Evolutionary conservation across 495 filamentous ascomycete species (phyloP).

Genomic region (Daldinia decipiens): DNA sequence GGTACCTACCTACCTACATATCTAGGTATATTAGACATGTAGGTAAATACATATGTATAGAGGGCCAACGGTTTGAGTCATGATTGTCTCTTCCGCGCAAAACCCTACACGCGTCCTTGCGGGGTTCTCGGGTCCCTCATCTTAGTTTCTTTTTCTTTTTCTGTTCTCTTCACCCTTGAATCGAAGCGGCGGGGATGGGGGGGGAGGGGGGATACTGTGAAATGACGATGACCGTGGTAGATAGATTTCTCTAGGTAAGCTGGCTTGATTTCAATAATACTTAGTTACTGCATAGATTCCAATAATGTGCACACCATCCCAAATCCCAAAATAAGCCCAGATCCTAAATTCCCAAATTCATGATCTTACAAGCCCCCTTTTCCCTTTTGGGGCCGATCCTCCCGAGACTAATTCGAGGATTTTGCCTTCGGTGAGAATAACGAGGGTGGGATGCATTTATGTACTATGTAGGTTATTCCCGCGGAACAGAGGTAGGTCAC

Average conservation of each 20-base stretch:
- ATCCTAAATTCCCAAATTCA: background rate
- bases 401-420: constrained; percentile 2
- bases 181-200: background rate
- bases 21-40: background rate
- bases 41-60: background rate
- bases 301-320: constrained; percentile 9
- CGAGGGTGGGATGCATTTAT: background rate
- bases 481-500: constrained; percentile 2
- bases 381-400: constrained; percentile 17
- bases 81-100: constrained; percentile 35
- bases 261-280: too few relatives aligned
- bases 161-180: background rate
- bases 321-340: background rate
- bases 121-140: constrained; percentile 1
- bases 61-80: constrained; percentile 5
- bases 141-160: background rate
- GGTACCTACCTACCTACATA: too few relatives aligned
- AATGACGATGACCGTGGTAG: too few relatives aligned
- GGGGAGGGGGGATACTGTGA: background rate
- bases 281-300: background rate
- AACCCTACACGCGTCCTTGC: constrained; percentile 33
- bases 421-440: constrained; percentile 12
- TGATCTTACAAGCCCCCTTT: background rate
- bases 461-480: background rate
- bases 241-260: background rate